Conservation (phyloP, 352 stramenopile genomes). For the Globisporangium echinulatum region DNA sequence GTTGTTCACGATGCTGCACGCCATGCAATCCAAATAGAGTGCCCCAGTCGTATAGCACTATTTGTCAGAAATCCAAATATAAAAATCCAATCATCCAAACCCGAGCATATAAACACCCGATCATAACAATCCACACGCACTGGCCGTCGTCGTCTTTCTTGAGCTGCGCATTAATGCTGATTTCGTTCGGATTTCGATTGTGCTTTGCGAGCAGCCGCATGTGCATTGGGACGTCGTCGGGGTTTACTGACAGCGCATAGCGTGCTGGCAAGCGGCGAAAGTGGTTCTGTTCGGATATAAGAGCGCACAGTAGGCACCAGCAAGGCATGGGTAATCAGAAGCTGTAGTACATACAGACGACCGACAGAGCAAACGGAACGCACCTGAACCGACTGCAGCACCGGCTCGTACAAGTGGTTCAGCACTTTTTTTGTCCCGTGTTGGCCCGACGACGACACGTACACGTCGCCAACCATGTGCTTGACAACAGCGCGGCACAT, state of each 20-base stretch:
- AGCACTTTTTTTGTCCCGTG: constrained; percentile 71
- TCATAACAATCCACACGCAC: constrained; percentile 21
- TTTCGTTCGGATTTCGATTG: constrained; percentile 70
- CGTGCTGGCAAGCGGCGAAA: constrained; percentile 75
- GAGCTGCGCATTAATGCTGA: constrained; percentile 76
- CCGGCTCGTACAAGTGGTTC: constrained; percentile 82
- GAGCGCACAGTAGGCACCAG: too few species aligned
- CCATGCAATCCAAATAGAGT: too few species aligned
- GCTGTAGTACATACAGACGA: too few species aligned
- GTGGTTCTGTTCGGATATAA: constrained; percentile 30
- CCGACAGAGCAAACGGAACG: background rate
- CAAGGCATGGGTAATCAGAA: too few species aligned
- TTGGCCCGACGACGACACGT: constrained; percentile 61
- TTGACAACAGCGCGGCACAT: constrained; percentile 85
- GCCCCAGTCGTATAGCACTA: too few species aligned
- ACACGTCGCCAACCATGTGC: constrained; percentile 86
- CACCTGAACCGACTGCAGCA: constrained; percentile 76
- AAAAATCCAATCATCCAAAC: background rate
- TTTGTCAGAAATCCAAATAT: background rate
- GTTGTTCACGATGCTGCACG: constrained; percentile 55
- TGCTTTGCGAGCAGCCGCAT: constrained; percentile 82
- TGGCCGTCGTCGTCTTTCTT: constrained; percentile 86
- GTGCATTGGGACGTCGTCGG: constrained; percentile 83
- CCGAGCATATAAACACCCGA: background rate
- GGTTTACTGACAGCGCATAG: constrained; percentile 81